phyloP scores from a whole-genome alignment of 192 early-diverging fungal species.

The Coemansia sp. region DNA sequence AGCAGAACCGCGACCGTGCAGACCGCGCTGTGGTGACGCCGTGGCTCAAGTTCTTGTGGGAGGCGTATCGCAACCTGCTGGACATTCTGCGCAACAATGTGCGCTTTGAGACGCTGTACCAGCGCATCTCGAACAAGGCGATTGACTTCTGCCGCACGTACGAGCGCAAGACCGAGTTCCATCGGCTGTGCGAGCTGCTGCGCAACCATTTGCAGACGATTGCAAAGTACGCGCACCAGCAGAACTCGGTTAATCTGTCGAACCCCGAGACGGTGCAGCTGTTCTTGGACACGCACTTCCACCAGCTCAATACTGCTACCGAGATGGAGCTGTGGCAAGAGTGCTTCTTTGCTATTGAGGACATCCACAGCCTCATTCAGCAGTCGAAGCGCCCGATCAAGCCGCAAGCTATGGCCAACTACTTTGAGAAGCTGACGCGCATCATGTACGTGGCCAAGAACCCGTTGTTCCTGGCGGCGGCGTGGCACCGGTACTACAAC shows the following conservation, averaged over 20 bases:
- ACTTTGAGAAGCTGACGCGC: slow-evolving; percentile 96
- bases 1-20: slow-evolving; percentile 92
- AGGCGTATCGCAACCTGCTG: slow-evolving; percentile 96
- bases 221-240: slow-evolving; percentile 86
- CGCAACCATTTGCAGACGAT: slow-evolving; percentile 90
- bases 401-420: slow-evolving; percentile 94
- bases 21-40: slow-evolving; percentile 98
- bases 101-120: slow-evolving; percentile 92
- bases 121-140: slow-evolving; percentile 85
- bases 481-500: slow-evolving; percentile 90
- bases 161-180: slow-evolving; percentile 97
- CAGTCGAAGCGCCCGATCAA: slow-evolving; percentile 91
- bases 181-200: slow-evolving; percentile 94
- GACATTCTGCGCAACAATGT: slow-evolving; percentile 97
- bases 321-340: slow-evolving; percentile 99
- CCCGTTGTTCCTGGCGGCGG: slow-evolving; percentile 96
- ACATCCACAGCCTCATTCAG: slow-evolving; percentile 92
- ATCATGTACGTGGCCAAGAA: slow-evolving; percentile 98
- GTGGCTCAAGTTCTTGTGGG: slow-evolving; percentile 99
- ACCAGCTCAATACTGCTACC: slow-evolving; percentile 92
- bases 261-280: slow-evolving; percentile 96
- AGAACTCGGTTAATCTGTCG: slow-evolving; percentile 90
- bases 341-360: slow-evolving; percentile 94
- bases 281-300: slow-evolving; percentile 93
- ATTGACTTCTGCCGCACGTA: slow-evolving; percentile 96